Evolutionary conservation across 352 stramenopile genomes (phyloP).

Genomic region (Halophytophthora polymorphica): DNA sequence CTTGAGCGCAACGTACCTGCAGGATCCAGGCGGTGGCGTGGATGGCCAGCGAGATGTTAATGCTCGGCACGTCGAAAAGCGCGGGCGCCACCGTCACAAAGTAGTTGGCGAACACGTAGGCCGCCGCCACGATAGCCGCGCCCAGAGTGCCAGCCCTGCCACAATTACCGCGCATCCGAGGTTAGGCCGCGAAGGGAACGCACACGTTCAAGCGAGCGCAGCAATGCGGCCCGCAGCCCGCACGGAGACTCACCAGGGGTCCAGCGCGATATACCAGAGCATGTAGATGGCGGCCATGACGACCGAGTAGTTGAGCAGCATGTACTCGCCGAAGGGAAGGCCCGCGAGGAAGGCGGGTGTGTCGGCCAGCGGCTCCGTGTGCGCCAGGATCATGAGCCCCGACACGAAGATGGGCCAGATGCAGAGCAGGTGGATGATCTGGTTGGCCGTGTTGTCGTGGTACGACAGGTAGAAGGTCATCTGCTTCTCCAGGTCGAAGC

Average conservation of each 20-base stretch:
- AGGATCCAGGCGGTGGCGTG: constrained; percentile 68
- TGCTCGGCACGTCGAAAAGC: constrained; percentile 38
- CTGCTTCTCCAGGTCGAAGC: constrained; percentile 85
- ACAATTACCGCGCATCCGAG: too few relatives aligned
- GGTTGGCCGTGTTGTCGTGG: constrained; percentile 81
- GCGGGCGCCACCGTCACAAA: constrained; percentile 35
- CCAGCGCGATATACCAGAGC: constrained; percentile 77
- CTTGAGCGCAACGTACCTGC: constrained; percentile 5
- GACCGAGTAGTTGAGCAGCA: constrained; percentile 65
- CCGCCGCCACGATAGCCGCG: constrained; percentile 43
- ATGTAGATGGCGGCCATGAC: constrained; percentile 70
- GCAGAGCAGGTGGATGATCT: constrained; percentile 81
- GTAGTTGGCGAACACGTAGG: constrained; percentile 67
- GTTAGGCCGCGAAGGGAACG: background rate
- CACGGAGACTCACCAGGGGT: constrained; percentile 34
- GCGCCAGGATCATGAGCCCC: constrained; percentile 62
- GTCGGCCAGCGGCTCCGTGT: constrained; percentile 36
- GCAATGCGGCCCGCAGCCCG: too few relatives aligned
- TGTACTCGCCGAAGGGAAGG: constrained; percentile 44
- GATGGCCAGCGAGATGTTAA: constrained; percentile 55
- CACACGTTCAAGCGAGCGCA: background rate
- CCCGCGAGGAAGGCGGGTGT: constrained; percentile 23
- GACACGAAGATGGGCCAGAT: constrained; percentile 89
- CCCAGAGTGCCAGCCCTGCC: constrained; percentile 51
- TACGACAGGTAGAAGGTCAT: constrained; percentile 87